A percentile compares a stretch with the other conserved stretches of the same genome.
phyloP scores from a whole-genome alignment of 495 filamentous ascomycete species.

The Penicillium robsamsonii region DNA sequence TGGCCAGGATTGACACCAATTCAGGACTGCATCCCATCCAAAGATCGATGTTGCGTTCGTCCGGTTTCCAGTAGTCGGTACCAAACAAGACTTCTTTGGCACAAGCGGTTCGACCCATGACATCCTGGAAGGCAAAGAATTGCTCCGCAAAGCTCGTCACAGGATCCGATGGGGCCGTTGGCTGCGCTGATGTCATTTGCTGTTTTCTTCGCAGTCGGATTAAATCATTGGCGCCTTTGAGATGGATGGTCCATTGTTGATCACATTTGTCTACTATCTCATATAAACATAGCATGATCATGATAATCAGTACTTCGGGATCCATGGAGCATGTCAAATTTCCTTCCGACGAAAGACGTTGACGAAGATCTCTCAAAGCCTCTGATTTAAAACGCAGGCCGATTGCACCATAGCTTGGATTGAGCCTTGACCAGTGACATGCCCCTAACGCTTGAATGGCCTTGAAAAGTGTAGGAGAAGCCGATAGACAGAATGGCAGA shows the following conservation, averaged over 20 bases:
- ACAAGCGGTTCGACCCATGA: conserved; percentile 49
- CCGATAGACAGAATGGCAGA: conserved; percentile 38
- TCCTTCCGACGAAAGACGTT: conserved; percentile 30
- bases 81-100: conserved; percentile 41
- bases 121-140: conserved; percentile 50
- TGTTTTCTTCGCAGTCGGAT: conserved; percentile 39
- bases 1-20: conserved; percentile 39
- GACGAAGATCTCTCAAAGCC: conserved; percentile 39
- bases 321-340: conserved; percentile 26
- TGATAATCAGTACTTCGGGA: conserved; percentile 41
- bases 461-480: conserved; percentile 38
- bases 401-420: conserved; percentile 30
- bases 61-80: conserved; percentile 42
- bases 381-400: conserved; percentile 40
- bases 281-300: conserved; percentile 49
- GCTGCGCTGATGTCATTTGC: conserved; percentile 10
- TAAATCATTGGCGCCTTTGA: conserved; percentile 44
- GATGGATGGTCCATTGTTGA: conserved; percentile 44
- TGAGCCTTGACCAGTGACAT: conserved; percentile 36
- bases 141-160: conserved; percentile 41
- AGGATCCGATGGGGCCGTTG: conserved; percentile 21
- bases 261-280: conserved; percentile 49
- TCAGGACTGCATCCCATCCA: conserved; percentile 51
- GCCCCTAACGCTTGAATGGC: conserved; percentile 43
- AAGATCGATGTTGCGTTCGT: conserved; percentile 36